These are phyloP conservation scores for Pinus taeda DNA, from an alignment of 75 land plant genomes.

Conservation along the genomic window DNA sequence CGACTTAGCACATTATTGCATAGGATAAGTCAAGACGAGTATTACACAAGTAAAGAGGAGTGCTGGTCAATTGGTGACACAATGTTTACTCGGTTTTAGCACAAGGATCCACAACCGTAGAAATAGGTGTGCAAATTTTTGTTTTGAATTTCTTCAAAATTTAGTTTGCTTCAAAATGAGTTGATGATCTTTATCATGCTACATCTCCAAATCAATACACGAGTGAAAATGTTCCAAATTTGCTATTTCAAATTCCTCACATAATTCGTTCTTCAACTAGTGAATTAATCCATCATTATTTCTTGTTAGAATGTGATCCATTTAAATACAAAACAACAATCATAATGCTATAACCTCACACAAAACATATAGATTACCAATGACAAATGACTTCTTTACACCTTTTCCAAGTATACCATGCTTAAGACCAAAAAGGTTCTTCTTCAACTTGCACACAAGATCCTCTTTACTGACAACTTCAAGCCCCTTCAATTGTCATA, in stretches of 20 bases:
- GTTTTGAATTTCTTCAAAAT: neutral
- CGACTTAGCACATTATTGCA: neutral
- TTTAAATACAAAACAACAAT: neutral
- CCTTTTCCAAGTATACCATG: too few species aligned
- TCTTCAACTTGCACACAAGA: too few species aligned
- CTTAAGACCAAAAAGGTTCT: too few species aligned
- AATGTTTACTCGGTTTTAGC: neutral
- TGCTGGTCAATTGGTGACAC: neutral
- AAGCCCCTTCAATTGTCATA: too few species aligned
- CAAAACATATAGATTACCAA: too few species aligned
- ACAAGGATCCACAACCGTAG: neutral
- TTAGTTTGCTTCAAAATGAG: neutral
- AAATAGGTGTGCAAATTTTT: neutral
- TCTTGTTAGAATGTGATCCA: too few species aligned
- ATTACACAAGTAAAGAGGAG: neutral
- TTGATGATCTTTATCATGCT: neutral
- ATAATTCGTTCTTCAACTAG: neutral
- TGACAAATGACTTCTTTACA: too few species aligned
- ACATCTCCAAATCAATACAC: neutral
- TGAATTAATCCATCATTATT: too few species aligned
- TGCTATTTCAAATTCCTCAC: neutral
- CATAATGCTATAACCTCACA: too few species aligned
- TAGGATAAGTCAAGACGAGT: neutral
- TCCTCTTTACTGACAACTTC: too few species aligned
- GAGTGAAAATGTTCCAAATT: neutral